Evolutionary conservation across 2,329 filamentous ascomycete genomes (phyloP).

Genomic region (Ophiognomonia clavigignenti-juglandacearum): DNA sequence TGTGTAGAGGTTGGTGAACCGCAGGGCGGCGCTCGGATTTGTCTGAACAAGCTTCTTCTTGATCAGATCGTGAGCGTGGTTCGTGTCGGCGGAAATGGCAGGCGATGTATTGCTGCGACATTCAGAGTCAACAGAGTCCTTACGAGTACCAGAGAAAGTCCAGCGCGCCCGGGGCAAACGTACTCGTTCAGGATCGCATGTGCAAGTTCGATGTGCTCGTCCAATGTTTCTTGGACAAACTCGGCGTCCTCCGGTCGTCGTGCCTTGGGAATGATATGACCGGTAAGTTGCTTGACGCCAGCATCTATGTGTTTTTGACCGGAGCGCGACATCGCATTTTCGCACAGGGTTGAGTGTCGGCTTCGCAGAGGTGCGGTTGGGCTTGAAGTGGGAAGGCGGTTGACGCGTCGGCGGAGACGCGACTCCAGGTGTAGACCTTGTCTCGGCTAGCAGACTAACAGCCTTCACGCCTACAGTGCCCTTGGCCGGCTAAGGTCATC

Average conservation of each 20-base stretch:
- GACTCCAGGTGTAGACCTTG: too few relatives aligned
- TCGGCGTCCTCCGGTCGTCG: conserved; percentile 55
- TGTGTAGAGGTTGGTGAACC: conserved; percentile 88
- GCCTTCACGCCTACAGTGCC: too few relatives aligned
- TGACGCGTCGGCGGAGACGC: conserved; percentile 8
- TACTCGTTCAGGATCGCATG: conserved; percentile 49
- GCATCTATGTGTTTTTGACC: conserved; percentile 64
- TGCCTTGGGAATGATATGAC: conserved; percentile 61
- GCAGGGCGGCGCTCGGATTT: conserved; percentile 71
- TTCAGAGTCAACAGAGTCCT: conserved; percentile 2
- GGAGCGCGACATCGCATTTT: conserved; percentile 54
- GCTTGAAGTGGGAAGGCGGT: conserved; percentile 4
- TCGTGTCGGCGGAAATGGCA: conserved; percentile 65
- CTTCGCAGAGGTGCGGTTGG: too few relatives aligned
- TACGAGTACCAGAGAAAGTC: not conserved
- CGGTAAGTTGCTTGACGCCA: conserved; percentile 74
- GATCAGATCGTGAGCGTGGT: conserved; percentile 90
- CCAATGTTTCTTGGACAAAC: conserved; percentile 63
- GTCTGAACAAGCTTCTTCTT: conserved; percentile 80
- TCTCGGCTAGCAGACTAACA: too few relatives aligned
- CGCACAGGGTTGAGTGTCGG: conserved; percentile 19
- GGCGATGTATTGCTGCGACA: conserved; percentile 32
- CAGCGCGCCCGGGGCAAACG: conserved; percentile 9
- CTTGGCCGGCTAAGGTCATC: too few relatives aligned
- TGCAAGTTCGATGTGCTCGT: conserved; percentile 51